Conservation (phyloP, 2,329 filamentous ascomycete species). For the Westerdykella aurantiaca region DNA sequence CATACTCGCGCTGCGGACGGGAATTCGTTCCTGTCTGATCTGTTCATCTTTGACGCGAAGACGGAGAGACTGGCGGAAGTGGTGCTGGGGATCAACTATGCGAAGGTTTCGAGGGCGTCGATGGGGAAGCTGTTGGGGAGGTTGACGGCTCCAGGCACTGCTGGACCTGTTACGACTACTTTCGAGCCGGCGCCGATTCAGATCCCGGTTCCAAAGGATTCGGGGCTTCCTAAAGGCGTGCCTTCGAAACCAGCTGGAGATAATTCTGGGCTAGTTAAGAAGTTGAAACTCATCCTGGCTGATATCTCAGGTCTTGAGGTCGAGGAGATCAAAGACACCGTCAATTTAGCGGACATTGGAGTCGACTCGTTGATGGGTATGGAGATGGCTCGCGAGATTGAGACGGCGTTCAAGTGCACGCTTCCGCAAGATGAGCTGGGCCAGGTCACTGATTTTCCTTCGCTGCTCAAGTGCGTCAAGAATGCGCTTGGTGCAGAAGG, state of each 20-base stretch:
- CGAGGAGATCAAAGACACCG: conserved; percentile 13
- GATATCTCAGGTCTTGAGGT: conserved; percentile 12
- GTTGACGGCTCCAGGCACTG: no score
- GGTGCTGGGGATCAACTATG: no score
- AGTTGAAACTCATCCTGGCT: conserved; percentile 4
- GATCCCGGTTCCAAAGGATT: no score
- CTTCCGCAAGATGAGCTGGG: conserved; percentile 4
- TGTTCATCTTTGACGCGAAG: no score
- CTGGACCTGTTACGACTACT: background rate
- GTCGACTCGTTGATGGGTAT: conserved; percentile 37
- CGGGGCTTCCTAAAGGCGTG: background rate
- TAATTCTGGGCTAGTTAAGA: conserved; percentile 23
- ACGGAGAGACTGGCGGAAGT: no score
- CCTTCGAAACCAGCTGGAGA: conserved; percentile 26
- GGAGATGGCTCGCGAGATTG: conserved; percentile 31
- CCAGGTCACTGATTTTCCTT: conserved; percentile 4
- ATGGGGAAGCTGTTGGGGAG: no score
- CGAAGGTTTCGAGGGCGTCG: no score
- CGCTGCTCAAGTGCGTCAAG: no score
- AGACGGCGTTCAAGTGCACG: conserved; percentile 7
- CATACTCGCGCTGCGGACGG: no score
- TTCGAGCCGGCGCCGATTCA: conserved; percentile 4
- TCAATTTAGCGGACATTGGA: conserved; percentile 30
- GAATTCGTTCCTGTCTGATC: no score
- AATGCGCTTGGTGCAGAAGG: no score